A percentile compares a stretch with the other conserved stretches of the same genome.
Evolutionary conservation across 495 filamentous ascomycete genomes (phyloP).

Genomic region (Tuber aestivum): DNA sequence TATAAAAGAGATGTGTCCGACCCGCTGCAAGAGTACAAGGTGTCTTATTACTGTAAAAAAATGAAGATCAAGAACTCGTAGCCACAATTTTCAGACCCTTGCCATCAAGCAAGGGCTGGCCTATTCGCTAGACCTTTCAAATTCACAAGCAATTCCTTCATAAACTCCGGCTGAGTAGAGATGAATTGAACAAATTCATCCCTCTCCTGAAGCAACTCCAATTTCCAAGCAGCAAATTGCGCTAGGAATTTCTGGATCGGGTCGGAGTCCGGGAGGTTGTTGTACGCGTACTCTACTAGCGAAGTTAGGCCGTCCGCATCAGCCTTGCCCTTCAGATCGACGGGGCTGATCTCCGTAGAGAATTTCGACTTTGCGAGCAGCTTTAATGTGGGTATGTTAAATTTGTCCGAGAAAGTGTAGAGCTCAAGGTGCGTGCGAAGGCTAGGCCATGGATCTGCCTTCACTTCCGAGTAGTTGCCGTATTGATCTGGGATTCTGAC

Average conservation of each 20-base stretch:
- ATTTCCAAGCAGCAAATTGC: background rate
- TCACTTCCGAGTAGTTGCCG: background rate
- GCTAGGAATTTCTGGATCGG: background rate
- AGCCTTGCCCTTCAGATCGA: background rate
- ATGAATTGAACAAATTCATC: background rate
- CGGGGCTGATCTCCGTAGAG: background rate
- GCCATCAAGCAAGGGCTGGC: background rate
- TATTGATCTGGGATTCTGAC: background rate
- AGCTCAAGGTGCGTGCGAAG: background rate
- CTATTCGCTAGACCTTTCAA: background rate
- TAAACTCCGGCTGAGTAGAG: background rate
- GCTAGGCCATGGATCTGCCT: background rate
- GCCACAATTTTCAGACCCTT: background rate
- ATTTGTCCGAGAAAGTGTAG: background rate
- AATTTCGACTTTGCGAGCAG: background rate
- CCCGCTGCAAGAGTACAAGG: background rate
- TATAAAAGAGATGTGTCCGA: background rate
- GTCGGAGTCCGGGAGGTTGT: background rate
- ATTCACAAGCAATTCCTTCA: background rate
- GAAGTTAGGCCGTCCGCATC: background rate
- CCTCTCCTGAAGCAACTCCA: background rate
- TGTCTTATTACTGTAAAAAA: background rate
- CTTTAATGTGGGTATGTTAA: background rate
- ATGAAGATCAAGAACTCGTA: background rate
- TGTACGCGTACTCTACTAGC: background rate